Evolutionary conservation across 495 filamentous ascomycete species (phyloP), one percentile per base, ranked within the genome.

Genomic region (Tuber indicum): DNA sequence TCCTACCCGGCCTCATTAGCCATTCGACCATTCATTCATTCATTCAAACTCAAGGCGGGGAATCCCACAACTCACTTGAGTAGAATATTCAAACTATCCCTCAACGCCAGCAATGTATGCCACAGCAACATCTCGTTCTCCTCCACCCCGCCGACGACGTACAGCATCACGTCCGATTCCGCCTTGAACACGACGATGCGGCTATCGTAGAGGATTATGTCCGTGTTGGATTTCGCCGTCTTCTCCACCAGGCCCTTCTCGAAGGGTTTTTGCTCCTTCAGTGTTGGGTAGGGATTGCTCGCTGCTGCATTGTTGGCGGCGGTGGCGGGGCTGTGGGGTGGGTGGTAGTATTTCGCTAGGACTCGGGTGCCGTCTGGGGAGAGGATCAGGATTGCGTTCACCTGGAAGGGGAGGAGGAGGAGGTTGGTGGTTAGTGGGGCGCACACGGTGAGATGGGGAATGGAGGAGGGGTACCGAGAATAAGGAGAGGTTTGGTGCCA

Each of bases 81-180:
- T 43, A 99, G 85, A 46, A 98, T 91, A 77, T 94, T 92, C 83
- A 99, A 85, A 72, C 92, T 91, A 87, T 99, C 96, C 76, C 96
- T 87, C 81, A 98, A 84, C 7, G 93, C 94, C 75, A 98, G 85
- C 70, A 98, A 89, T 26, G 97, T 94, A 82, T 94, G 96, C 86
- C 96, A 98, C 72, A 99, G 88, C 85, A 99, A 85, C 36, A 99
- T 92, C 86, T 99, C 96, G 84, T 97, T 99, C 87, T 99, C 96
- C 43, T 98, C 94, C 14, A 91, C 88, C 70, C 93, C 91, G 42
- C 94, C 94, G 12, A 99, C 93, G 42, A 98, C 94, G 84, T 97
- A 99, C 74, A 99, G 88, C 90, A 97, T 96, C 43, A 99, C 93
- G 85, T 99, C 96, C 79, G 92, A 92, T 87, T 99, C 96, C 86